Percentiles rank a stretch among this genome's conserved stretches.
Evolutionary conservation across 805 yeast genomes (phyloP).

Genomic region (Starmerella bombicola): DNA sequence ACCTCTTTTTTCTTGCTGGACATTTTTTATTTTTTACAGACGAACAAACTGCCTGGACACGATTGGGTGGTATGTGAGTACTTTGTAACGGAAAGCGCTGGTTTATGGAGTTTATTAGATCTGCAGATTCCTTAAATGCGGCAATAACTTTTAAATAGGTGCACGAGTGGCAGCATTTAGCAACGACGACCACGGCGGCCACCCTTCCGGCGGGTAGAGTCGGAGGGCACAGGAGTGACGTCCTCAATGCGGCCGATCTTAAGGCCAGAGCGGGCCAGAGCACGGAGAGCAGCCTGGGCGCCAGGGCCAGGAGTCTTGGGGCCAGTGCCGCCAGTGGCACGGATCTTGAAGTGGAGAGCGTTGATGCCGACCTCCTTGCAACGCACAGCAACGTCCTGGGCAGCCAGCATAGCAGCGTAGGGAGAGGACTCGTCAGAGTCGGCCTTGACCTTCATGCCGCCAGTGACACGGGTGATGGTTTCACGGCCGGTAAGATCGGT

Average conservation of each 20-base stretch:
- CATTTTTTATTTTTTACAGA: background rate
- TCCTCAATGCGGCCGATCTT: conserved; percentile 99
- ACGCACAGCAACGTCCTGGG: conserved; percentile 97
- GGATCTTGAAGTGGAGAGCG: conserved; percentile 97
- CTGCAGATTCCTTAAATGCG: conserved; percentile 12
- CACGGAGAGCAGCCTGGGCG: conserved; percentile 99
- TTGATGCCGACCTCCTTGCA: conserved; percentile 99
- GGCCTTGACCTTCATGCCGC: conserved; percentile 99
- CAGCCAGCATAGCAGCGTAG: conserved; percentile 99
- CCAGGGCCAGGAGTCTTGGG: conserved; percentile 99
- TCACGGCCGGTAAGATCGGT: conserved; percentile 99
- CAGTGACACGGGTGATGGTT: conserved; percentile 99
- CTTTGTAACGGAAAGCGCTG: too few relatives aligned
- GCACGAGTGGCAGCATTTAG: conserved; percentile 29
- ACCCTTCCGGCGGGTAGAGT: conserved; percentile 99
- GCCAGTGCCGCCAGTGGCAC: conserved; percentile 99
- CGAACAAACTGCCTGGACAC: too few relatives aligned
- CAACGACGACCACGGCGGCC: conserved; percentile 99
- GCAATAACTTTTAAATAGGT: conserved; percentile 16
- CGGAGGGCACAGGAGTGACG: conserved; percentile 99
- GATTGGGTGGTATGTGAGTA: too few relatives aligned
- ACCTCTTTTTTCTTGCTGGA: conserved; percentile 8
- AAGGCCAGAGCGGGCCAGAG: conserved; percentile 98
- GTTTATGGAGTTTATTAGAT: too few relatives aligned
- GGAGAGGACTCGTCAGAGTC: conserved; percentile 99